Conservation (phyloP, 2,329 filamentous ascomycete genomes). For the Thelonectria olida region DNA sequence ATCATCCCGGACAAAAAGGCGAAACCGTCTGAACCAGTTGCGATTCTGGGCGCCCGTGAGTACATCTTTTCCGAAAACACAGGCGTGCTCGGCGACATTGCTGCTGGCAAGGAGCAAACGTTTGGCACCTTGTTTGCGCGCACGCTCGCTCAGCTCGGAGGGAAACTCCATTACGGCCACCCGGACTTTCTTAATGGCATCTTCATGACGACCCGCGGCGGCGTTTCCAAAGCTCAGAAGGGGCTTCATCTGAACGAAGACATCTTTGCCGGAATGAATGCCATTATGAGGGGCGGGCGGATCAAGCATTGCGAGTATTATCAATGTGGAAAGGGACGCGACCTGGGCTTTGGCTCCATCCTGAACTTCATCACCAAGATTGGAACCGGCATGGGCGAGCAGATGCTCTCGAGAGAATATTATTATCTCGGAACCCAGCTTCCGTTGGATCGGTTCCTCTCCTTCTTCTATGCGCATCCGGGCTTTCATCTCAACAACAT, state of each 20-base stretch:
- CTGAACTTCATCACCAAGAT: conserved; percentile 99
- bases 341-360: conserved; percentile 98
- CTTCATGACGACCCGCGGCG: conserved; percentile 98
- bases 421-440: conserved; percentile 98
- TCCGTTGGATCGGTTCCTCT: conserved; percentile 95
- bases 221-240: conserved; percentile 99
- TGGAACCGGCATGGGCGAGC: conserved; percentile 99
- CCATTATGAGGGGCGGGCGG: conserved; percentile 90
- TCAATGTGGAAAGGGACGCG: conserved; percentile 99
- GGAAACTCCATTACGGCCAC: conserved; percentile 98
- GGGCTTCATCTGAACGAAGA: conserved; percentile 98
- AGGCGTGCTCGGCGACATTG: conserved; percentile 97
- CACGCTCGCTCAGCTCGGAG: conserved; percentile 95
- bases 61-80: conserved; percentile 99
- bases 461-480: conserved; percentile 98
- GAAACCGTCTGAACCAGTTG: conserved; percentile 79
- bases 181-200: conserved; percentile 99
- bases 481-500: conserved; percentile 99
- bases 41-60: conserved; percentile 97
- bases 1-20: conserved; percentile 86
- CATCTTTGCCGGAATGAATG: conserved; percentile 99
- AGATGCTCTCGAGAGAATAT: conserved; percentile 98
- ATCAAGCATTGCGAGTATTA: conserved; percentile 99
- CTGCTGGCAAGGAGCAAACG: conserved; percentile 99
- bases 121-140: conserved; percentile 98